Base-by-base conservation (phyloP, 306 rosid species). In the Potentilla sterilis region DNA sequence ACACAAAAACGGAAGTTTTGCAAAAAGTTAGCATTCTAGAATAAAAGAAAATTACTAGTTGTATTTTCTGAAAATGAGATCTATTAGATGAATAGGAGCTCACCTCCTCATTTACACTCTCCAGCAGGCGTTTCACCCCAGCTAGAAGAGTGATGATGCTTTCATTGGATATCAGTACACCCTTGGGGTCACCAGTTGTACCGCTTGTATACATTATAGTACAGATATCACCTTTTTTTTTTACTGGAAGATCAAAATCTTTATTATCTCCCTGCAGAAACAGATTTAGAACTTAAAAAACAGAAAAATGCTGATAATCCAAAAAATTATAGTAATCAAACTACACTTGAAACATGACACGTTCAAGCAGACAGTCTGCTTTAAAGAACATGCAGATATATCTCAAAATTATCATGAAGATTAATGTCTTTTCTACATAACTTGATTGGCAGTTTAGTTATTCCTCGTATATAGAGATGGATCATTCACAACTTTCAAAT, bases 131-230 rank as follows among this genome's bases (percentile, higher is more conserved):
- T 75, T 90, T 86, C 68, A 92, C 84, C 71, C 99, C 99, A 65
- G 92, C 88, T 73, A 95, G 76, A 76, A 95, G 85, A 67, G 92
- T 80, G 81, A 92, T 84, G 51, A 95, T 95, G 89, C 91, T 87
- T 47, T 90, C 92, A 65, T 95, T 92, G 65, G 99, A 92, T 84
- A 95, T 77, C 82, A 90, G 28, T 61, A 95, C 99, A 69, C 99
- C 99, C 89, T 95, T 95, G 80, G 97, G 99, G 67, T 95, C 97
- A 74, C 99, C 97, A 54, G 99, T 95, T 49, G 98, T 92, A 84
- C 97, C 97, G 41, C 98, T 95, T 15, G 98, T 95, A 79, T 95
- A 95, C 98, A 95, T 95, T 77, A 95, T 95, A 28, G 99, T 95
- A 69, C 92, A 92, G 78, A 95, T 87, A 66, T 95, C 97, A 57